Base-by-base conservation (phyloP, 129 eudicot genomes). In the Chrysanthemum seticuspe region DNA sequence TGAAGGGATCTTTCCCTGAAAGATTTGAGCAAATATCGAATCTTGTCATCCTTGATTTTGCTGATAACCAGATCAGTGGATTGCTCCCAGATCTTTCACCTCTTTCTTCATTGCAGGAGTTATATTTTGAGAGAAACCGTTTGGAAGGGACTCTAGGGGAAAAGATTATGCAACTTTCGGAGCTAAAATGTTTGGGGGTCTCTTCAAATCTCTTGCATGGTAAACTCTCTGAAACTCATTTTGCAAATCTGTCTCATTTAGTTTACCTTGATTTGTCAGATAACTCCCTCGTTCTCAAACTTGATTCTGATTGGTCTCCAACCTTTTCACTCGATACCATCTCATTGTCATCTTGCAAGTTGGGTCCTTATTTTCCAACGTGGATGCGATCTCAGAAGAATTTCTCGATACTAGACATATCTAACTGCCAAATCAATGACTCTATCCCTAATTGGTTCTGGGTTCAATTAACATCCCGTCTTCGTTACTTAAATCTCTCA, bases 191-290 rank as follows among this genome's bases (percentile, higher is more conserved):
- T 0, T 67, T 80, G 13, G 64, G 45, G 51, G 60, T 56, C 54
- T 16, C 72, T 51, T 54, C 66, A 11, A 86, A 83, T 52, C 52
- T 50, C 4, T 54, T 86, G 11, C 19, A 78, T 18, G 88, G 77
- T 11, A 27, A 62, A 9, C 50, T 86, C 58, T 58, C 86, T 2
- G 83, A 76, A 29, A 50, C 64, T 54, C 88, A 87, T 27, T 31
- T 87, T 9, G 64, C 56, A 3, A 70, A 65, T 27, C 83, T 87
- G 12, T 83, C 88, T 40, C 62, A 14, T 7, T 65, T 87, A 67
- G 10, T 10, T 9, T 18, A 52, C 1, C 68, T 87, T 13, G 67
- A 65, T 73, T 54, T 81, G 58, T 68, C 81, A 3, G 55, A 9
- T 13, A 87, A 81, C 70, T 70, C 65, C 15, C 21, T 75, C 2